Evolutionary conservation across 129 eudicot genomes (phyloP).

Genomic region (Artemisia argyi): DNA sequence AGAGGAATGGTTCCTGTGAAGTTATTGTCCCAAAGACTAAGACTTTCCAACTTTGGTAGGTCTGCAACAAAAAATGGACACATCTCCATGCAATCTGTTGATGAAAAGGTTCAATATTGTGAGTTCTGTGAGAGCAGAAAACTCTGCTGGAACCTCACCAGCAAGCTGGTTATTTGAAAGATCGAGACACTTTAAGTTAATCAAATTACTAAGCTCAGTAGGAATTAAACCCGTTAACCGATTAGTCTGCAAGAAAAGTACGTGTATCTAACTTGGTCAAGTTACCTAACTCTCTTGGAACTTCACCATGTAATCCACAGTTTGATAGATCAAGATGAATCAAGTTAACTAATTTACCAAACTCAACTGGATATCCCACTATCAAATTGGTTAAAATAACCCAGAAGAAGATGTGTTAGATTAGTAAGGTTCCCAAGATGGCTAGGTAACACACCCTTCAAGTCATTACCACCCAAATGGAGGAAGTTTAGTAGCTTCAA

Average conservation of each 20-base stretch:
- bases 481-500: constrained; percentile 41
- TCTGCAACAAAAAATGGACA: constrained; percentile 56
- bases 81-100: constrained; percentile 59
- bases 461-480: constrained; percentile 65
- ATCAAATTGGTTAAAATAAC: constrained; percentile 61
- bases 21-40: constrained; percentile 64
- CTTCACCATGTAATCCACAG: constrained; percentile 54
- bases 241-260: constrained; percentile 60
- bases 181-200: constrained; percentile 47
- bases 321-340: constrained; percentile 62
- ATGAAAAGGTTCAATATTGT: constrained; percentile 62
- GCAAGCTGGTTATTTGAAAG: constrained; percentile 58
- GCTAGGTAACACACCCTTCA: constrained; percentile 46
- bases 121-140: constrained; percentile 47
- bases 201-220: constrained; percentile 47
- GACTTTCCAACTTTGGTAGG: constrained; percentile 45
- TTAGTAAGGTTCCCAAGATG: constrained; percentile 60
- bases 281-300: constrained; percentile 61
- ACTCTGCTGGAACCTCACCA: constrained; percentile 62
- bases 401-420: constrained; percentile 47
- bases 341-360: constrained; percentile 52
- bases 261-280: constrained; percentile 50
- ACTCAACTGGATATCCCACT: constrained; percentile 58
- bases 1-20: constrained; percentile 68
- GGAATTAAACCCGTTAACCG: constrained; percentile 49